Evolutionary conservation across 257 asterid genomes (phyloP).

Genomic region (Salvia rosmarinus): DNA sequence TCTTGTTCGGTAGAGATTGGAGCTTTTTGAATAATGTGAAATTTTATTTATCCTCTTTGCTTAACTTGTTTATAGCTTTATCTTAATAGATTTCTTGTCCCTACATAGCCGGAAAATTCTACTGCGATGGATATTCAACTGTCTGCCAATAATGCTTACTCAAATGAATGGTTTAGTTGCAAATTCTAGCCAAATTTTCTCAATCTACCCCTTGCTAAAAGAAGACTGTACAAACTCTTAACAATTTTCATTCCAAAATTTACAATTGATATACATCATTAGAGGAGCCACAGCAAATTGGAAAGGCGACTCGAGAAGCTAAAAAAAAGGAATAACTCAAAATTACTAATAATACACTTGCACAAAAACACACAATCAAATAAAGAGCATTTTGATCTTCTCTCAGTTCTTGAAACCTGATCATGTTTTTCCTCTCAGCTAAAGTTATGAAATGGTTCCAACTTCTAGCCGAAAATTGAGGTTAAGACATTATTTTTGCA

Average conservation of each 20-base stretch:
- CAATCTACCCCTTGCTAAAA: not conserved
- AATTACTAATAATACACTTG: not conserved
- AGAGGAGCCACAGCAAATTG: no score
- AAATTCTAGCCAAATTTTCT: no score
- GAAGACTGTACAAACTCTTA: not conserved
- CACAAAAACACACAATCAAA: not conserved
- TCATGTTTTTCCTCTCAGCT: not conserved
- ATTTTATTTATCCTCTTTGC: no score
- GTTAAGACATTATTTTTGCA: not conserved
- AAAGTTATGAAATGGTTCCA: not conserved
- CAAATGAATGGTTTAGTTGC: not conserved
- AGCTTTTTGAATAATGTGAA: no score
- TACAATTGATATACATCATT: not conserved
- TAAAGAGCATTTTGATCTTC: not conserved
- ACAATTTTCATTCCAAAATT: not conserved
- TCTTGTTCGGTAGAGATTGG: no score
- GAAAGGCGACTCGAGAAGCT: no score
- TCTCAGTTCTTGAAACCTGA: not conserved
- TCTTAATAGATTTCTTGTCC: no score
- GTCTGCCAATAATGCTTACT: no score
- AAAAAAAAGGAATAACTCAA: not conserved
- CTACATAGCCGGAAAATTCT: no score
- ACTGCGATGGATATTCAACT: no score
- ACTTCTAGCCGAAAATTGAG: not conserved
- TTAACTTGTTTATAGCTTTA: no score